These are phyloP conservation scores for Diaporthe sp. DNA, from an alignment of 2,329 filamentous ascomycete genomes.

Conservation along the genomic window DNA sequence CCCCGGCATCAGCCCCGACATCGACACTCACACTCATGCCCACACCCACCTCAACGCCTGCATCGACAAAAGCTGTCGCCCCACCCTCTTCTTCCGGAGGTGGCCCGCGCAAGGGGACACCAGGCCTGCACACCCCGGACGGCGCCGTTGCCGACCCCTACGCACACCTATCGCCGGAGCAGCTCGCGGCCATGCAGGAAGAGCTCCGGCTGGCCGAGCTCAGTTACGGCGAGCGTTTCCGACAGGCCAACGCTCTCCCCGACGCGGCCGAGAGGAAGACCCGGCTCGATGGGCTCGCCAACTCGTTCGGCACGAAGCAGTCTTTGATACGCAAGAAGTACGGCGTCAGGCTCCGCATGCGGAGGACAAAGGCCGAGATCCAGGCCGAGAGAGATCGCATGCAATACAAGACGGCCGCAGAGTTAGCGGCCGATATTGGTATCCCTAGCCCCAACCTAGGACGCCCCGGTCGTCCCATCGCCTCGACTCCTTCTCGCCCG, in stretches of 20 bases:
- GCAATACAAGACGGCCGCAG: conserved; percentile 47
- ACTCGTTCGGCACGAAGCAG: conserved; percentile 68
- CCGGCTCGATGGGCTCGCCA: conserved; percentile 60
- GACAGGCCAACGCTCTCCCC: conserved; percentile 54
- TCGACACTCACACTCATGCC: background rate
- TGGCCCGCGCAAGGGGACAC: background rate
- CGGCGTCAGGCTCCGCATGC: conserved; percentile 66
- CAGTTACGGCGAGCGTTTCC: conserved; percentile 58
- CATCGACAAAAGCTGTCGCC: background rate
- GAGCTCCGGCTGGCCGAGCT: conserved; percentile 55
- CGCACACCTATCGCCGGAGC: conserved; percentile 55
- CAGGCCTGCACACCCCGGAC: background rate
- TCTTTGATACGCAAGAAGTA: conserved; percentile 70
- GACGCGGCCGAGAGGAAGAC: conserved; percentile 50
- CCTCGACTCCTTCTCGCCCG: background rate
- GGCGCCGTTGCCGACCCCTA: conserved; percentile 56
- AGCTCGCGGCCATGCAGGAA: conserved; percentile 49
- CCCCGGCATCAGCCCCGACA: background rate
- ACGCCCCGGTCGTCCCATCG: background rate
- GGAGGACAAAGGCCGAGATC: conserved; percentile 62
- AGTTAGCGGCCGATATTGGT: conserved; percentile 33
- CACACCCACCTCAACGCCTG: background rate
- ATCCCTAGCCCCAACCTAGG: conserved; percentile 7
- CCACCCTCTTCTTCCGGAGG: background rate
- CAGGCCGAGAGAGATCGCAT: conserved; percentile 58